These are phyloP conservation scores for Licmophora abbreviata DNA, from an alignment of 108 stramenopile species.

Conservation along the genomic window DNA sequence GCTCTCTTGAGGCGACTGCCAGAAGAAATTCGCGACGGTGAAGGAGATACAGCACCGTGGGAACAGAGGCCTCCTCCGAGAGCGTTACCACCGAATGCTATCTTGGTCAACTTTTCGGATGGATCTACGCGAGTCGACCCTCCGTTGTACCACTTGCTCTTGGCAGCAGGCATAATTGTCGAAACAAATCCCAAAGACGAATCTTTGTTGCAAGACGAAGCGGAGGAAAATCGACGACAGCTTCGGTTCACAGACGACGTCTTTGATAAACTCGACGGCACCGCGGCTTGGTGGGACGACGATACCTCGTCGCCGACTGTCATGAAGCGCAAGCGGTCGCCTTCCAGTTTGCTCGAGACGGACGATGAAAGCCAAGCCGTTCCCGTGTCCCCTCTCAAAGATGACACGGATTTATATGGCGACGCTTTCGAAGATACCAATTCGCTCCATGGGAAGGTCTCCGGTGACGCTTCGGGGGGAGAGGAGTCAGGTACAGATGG, in stretches of 20 bases:
- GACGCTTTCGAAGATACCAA: no score
- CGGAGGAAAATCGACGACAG: slow-evolving; percentile 9
- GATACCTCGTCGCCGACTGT: no score
- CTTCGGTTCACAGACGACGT: slow-evolving; percentile 39
- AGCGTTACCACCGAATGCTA: slow-evolving; percentile 61
- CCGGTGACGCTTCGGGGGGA: no score
- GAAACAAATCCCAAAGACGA: not conserved
- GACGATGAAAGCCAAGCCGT: slow-evolving; percentile 7
- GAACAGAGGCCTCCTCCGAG: slow-evolving; percentile 12
- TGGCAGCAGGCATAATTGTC: slow-evolving; percentile 3
- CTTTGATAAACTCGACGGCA: slow-evolving; percentile 24
- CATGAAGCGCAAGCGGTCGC: no score
- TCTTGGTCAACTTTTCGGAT: slow-evolving; percentile 64
- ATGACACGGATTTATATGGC: no score
- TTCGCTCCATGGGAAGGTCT: no score
- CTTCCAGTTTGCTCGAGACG: slow-evolving; percentile 15
- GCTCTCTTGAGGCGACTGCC: slow-evolving; percentile 15
- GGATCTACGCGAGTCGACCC: slow-evolving; percentile 44
- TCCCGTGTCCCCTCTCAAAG: no score
- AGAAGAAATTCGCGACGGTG: not conserved
- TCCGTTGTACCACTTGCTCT: slow-evolving; percentile 26
- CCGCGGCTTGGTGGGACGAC: no score
- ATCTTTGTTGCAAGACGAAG: slow-evolving; percentile 8
- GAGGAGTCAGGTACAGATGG: no score
- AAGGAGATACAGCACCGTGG: not conserved